phyloP scores from a whole-genome alignment of 129 eudicot species.

The Apium graveolens region DNA sequence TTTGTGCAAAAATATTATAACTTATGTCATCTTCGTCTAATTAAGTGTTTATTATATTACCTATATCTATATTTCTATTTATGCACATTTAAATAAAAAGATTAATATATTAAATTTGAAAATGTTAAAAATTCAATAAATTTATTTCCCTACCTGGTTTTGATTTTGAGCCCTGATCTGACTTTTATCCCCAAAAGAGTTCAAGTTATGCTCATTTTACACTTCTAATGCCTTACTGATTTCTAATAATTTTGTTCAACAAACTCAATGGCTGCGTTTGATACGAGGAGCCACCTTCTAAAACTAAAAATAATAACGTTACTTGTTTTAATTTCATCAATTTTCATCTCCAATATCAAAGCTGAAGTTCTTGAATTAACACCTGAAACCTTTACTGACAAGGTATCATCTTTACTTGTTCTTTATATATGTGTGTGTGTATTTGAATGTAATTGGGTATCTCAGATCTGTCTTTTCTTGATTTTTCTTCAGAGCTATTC shows the following conservation, averaged over 20 bases:
- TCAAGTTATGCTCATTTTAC: too few relatives aligned
- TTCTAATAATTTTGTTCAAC: neutral
- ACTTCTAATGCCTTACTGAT: neutral
- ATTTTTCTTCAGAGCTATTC: slow-evolving; percentile 10
- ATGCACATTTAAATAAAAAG: too few relatives aligned
- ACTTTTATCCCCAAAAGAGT: too few relatives aligned
- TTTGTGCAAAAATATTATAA: too few relatives aligned
- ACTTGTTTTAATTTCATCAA: slow-evolving; percentile 18
- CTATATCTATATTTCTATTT: too few relatives aligned
- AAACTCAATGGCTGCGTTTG: neutral
- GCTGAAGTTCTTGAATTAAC: slow-evolving; percentile 85
- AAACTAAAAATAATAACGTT: neutral
- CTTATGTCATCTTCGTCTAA: too few relatives aligned
- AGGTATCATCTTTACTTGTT: slow-evolving; percentile 31
- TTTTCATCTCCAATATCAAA: slow-evolving; percentile 23
- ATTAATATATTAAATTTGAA: too few relatives aligned
- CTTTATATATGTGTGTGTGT: neutral
- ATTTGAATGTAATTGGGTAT: neutral
- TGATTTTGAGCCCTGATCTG: too few relatives aligned
- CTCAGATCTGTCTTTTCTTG: neutral
- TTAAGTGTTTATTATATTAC: too few relatives aligned
- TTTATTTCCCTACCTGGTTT: too few relatives aligned
- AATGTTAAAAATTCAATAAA: too few relatives aligned
- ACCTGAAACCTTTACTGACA: slow-evolving; percentile 56
- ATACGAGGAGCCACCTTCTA: neutral